Conservation (phyloP, 768 basidiomycete genomes). For the Cystofilobasidium ferigula region DNA sequence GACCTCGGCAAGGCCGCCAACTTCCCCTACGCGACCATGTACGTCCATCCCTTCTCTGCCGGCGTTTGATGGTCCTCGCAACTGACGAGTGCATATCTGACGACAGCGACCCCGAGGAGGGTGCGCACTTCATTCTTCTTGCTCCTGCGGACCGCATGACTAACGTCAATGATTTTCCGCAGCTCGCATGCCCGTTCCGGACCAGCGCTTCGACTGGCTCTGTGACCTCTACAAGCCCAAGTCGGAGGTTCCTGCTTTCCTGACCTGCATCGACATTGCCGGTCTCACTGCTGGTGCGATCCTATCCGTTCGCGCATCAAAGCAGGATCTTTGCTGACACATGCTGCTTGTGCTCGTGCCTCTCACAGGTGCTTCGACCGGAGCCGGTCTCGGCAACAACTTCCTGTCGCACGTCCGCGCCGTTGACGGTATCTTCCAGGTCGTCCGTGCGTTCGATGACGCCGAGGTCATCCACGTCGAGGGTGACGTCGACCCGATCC, state of each 20-base stretch:
- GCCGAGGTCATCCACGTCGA: conserved; percentile 99
- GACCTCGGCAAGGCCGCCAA: conserved; percentile 92
- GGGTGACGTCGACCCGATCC: conserved; percentile 86
- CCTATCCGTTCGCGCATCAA: neutral
- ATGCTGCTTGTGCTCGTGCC: neutral
- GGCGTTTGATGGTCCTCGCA: conserved; percentile 11
- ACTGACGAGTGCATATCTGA: conserved; percentile 37
- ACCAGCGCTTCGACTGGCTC: conserved; percentile 88
- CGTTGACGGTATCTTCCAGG: conserved; percentile 98
- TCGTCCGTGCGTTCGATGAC: conserved; percentile 95
- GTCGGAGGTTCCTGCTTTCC: conserved; percentile 77
- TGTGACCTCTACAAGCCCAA: conserved; percentile 79
- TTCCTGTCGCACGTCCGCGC: conserved; percentile 96
- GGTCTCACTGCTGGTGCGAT: conserved; percentile 62
- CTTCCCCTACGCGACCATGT: conserved; percentile 64
- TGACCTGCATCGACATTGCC: conserved; percentile 98
- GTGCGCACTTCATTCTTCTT: conserved; percentile 1
- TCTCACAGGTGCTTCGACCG: conserved; percentile 74
- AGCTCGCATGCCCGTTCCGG: conserved; percentile 91
- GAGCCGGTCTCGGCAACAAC: conserved; percentile 92
- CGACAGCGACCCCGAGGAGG: conserved; percentile 73
- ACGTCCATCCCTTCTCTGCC: neutral
- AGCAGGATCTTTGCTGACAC: too few relatives aligned
- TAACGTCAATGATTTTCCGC: neutral
- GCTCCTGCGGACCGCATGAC: neutral